Conservation (phyloP, 257 asterid species). For the Ajuga chamaepitys region DNA sequence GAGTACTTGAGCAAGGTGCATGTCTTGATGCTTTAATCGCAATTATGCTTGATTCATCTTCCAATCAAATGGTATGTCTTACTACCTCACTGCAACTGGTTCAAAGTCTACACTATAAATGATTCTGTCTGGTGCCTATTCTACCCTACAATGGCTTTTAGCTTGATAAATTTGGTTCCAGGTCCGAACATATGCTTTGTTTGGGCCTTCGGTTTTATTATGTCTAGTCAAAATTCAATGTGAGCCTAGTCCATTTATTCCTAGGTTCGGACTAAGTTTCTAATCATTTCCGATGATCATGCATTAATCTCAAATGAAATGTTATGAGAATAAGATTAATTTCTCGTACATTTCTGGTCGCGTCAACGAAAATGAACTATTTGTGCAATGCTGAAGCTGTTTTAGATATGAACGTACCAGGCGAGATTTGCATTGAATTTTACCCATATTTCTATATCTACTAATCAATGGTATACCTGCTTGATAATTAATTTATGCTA, state of each 20-base stretch:
- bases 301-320: background rate
- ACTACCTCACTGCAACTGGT: background rate
- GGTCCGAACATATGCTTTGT: background rate
- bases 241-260: background rate
- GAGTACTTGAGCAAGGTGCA: constrained; percentile 91
- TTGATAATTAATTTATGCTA: constrained; percentile 9
- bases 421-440: background rate
- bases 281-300: background rate
- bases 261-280: background rate
- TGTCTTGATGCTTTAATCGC: constrained; percentile 86
- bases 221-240: background rate
- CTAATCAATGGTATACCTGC: background rate
- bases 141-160: background rate
- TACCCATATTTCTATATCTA: background rate
- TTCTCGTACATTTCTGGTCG: background rate
- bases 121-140: background rate
- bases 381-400: background rate
- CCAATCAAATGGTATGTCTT: constrained; percentile 74
- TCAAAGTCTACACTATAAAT: background rate
- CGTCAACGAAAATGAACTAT: background rate
- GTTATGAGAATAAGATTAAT: background rate
- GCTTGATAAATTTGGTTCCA: background rate
- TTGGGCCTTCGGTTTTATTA: background rate
- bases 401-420: background rate
- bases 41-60: constrained; percentile 86